Evolutionary conservation across 2,329 filamentous ascomycete species (phyloP).

Genomic region (Talaromyces sp.): DNA sequence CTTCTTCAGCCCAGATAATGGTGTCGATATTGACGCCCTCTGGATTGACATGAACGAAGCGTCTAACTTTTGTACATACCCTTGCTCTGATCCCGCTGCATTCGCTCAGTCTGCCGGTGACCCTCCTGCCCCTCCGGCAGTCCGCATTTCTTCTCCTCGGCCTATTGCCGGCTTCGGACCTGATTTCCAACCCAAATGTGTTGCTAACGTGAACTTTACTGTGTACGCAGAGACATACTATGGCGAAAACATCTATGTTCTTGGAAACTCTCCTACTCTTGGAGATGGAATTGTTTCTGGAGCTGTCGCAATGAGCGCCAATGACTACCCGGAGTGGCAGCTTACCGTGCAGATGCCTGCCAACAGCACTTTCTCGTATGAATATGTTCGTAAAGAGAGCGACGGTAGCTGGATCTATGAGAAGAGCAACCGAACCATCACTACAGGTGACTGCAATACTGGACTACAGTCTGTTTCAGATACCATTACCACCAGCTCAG

Average conservation of each 20-base stretch:
- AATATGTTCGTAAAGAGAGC: conserved; percentile 15
- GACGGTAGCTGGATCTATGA: conserved; percentile 18
- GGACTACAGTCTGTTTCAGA: conserved; percentile 15
- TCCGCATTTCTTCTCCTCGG: conserved; percentile 62
- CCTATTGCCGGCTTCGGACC: conserved; percentile 66
- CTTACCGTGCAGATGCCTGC: conserved; percentile 16
- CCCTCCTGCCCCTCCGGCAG: conserved; percentile 59
- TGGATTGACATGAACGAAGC: conserved; percentile 72
- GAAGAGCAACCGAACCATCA: conserved; percentile 15
- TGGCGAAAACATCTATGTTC: conserved; percentile 15
- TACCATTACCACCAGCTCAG: conserved; percentile 14
- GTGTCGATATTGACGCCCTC: conserved; percentile 71
- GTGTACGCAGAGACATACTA: conserved; percentile 12
- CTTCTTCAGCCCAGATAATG: conserved; percentile 62
- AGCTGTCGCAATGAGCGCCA: conserved; percentile 7
- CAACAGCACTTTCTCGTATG: conserved; percentile 19
- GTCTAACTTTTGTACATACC: conserved; percentile 53
- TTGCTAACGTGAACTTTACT: conserved; percentile 10
- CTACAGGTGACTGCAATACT: conserved; percentile 15
- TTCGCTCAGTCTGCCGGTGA: conserved; percentile 47
- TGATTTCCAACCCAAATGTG: conserved; percentile 59
- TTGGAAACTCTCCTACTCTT: conserved; percentile 13
- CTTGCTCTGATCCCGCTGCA: conserved; percentile 52
- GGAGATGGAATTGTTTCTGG: conserved; percentile 7
- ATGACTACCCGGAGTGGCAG: conserved; percentile 17